A percentile compares a stretch with the other conserved stretches of the same genome.
Evolutionary conservation across 371 early-diverging fungal genomes (phyloP).

Genomic region (Lichtheimia ramosa): DNA sequence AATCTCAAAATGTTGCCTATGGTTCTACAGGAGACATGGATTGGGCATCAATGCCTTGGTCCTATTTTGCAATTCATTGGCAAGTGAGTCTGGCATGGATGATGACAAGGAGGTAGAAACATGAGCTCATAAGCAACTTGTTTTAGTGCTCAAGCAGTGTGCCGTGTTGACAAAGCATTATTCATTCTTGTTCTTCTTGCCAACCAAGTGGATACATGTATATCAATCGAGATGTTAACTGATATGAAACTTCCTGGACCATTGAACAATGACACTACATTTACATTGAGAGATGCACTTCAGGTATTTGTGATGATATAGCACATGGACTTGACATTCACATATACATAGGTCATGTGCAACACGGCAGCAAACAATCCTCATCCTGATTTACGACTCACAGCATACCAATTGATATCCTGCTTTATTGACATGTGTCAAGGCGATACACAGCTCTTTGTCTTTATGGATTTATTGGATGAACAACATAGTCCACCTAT

Average conservation of each 20-base stretch:
- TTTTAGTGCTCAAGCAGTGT: background rate
- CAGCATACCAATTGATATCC: slow-evolving; percentile 18
- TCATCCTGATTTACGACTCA: slow-evolving; percentile 18
- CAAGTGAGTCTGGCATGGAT: slow-evolving; percentile 4
- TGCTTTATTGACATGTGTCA: slow-evolving; percentile 19
- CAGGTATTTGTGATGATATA: slow-evolving; percentile 6
- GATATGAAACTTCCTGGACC: slow-evolving; percentile 1
- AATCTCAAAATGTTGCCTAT: slow-evolving; percentile 4
- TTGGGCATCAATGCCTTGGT: slow-evolving; percentile 14
- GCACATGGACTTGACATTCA: background rate
- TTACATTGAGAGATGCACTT: slow-evolving; percentile 2
- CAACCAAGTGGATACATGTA: background rate
- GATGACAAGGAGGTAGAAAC: background rate
- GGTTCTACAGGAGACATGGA: slow-evolving; percentile 10
- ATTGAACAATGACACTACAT: background rate
- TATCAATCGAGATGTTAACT: background rate
- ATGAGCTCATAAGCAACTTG: background rate
- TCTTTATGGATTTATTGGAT: slow-evolving; percentile 22
- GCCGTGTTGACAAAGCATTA: slow-evolving; percentile 13
- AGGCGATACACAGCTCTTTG: slow-evolving; percentile 19
- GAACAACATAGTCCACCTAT: slow-evolving; percentile 23
- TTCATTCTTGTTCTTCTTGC: slow-evolving; percentile 11
- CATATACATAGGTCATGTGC: slow-evolving; percentile 1
- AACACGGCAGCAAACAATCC: slow-evolving; percentile 8
- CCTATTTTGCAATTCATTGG: slow-evolving; percentile 3